Conservation (phyloP, 768 basidiomycete species). For the Lyophyllum semitale region DNA sequence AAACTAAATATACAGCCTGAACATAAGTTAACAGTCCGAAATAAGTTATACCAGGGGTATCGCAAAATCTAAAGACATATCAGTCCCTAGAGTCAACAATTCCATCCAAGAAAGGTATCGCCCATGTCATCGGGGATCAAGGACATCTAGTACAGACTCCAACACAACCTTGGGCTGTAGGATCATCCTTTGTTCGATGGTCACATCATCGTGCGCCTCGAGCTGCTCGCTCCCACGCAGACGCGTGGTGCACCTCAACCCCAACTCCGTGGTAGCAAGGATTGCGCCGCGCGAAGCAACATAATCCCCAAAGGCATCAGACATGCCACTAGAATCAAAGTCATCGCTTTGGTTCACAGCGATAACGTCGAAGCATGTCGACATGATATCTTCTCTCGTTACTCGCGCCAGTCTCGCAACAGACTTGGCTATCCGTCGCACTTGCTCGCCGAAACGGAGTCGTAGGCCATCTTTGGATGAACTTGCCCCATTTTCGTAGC, state of each 20-base stretch:
- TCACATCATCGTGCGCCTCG: conserved; percentile 35
- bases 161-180: conserved; percentile 77
- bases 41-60: background rate
- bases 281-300: conserved; percentile 51
- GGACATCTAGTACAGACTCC: conserved; percentile 61
- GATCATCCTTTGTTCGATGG: conserved; percentile 58
- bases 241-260: conserved; percentile 64
- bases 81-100: background rate
- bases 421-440: conserved; percentile 65
- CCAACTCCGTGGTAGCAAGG: conserved; percentile 72
- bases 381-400: conserved; percentile 74
- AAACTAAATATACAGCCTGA: too few relatives aligned
- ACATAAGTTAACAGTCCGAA: too few relatives aligned
- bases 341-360: conserved; percentile 54
- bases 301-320: conserved; percentile 59
- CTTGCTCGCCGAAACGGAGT: conserved; percentile 56
- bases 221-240: conserved; percentile 29
- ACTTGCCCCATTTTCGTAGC: conserved; percentile 34
- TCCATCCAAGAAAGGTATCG: background rate
- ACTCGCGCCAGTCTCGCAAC: conserved; percentile 66
- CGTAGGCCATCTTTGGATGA: conserved; percentile 38
- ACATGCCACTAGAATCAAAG: conserved; percentile 41
- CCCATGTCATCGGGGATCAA: conserved; percentile 27
- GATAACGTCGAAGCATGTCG: conserved; percentile 72
- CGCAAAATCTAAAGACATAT: background rate